These are phyloP conservation scores for Alternaria dauci DNA, from an alignment of 2,329 filamentous ascomycete genomes.

Conservation along the genomic window DNA sequence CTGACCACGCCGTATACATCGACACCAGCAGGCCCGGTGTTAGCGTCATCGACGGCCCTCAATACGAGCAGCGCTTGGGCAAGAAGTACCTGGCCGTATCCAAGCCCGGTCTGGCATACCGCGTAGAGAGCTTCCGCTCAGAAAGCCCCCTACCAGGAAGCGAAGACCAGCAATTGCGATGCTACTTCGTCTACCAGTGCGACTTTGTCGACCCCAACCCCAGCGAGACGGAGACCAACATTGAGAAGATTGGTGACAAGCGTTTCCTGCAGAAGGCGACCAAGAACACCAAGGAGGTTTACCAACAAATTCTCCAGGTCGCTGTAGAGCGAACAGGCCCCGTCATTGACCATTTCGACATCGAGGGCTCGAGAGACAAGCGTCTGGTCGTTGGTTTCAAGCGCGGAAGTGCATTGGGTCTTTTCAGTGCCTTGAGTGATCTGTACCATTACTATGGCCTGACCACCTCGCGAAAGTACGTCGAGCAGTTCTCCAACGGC, in stretches of 20 bases:
- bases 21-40: conserved; percentile 93
- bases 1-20: conserved; percentile 97
- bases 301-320: conserved; percentile 89
- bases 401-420: conserved; percentile 85
- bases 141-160: conserved; percentile 78
- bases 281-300: conserved; percentile 92
- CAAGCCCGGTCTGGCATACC: conserved; percentile 75
- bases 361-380: conserved; percentile 90
- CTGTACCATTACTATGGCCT: conserved; percentile 99
- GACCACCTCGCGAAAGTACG: conserved; percentile 95
- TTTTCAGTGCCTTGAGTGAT: conserved; percentile 95
- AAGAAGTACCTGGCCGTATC: conserved; percentile 91
- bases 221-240: conserved; percentile 77
- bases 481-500: conserved; percentile 97
- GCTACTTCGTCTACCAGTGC: conserved; percentile 99
- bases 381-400: conserved; percentile 94
- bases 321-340: conserved; percentile 87
- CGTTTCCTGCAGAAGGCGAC: conserved; percentile 97
- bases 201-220: conserved; percentile 83
- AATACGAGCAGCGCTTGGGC: conserved; percentile 93
- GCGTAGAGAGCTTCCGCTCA: conserved; percentile 97
- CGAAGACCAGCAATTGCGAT: conserved; percentile 84
- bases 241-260: conserved; percentile 91
- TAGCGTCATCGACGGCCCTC: conserved; percentile 78
- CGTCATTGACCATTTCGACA: conserved; percentile 97